A percentile compares a stretch with the other conserved stretches of the same genome.
Evolutionary conservation across 2,329 filamentous ascomycete species (phyloP).

Genomic region (Xylaria sp.): DNA sequence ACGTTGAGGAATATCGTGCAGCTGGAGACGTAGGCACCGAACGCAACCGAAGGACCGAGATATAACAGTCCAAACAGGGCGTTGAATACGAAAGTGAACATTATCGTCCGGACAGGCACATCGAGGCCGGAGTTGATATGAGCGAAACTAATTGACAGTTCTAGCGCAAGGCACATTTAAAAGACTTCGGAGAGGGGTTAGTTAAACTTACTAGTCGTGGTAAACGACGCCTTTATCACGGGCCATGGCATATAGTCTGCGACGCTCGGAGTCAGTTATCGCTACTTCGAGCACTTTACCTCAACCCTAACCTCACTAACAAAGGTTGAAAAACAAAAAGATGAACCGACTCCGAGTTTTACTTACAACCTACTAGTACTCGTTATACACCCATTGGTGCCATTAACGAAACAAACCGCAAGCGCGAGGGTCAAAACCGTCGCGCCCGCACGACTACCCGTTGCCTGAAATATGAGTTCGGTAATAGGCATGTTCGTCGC

Average conservation of each 20-base stretch:
- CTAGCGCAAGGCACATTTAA: background rate
- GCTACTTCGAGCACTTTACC: background rate
- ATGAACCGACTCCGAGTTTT: background rate
- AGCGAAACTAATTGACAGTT: conserved; percentile 46
- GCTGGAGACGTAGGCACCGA: conserved; percentile 58
- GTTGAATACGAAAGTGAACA: conserved; percentile 57
- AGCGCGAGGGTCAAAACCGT: conserved; percentile 56
- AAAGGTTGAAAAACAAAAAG: too few relatives aligned
- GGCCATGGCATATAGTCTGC: conserved; percentile 56
- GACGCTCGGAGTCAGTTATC: background rate
- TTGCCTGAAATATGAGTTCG: conserved; percentile 58
- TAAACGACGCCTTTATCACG: conserved; percentile 56
- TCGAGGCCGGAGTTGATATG: conserved; percentile 53
- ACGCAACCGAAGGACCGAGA: conserved; percentile 59
- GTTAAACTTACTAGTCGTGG: conserved; percentile 45
- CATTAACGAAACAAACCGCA: conserved; percentile 58
- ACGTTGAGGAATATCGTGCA: conserved; percentile 60
- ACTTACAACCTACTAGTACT: conserved; percentile 54
- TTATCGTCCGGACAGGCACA: conserved; percentile 56
- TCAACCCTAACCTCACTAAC: too few relatives aligned
- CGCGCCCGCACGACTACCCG: conserved; percentile 53
- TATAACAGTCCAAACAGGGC: conserved; percentile 59
- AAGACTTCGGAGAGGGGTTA: background rate
- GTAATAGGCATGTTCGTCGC: conserved; percentile 59
- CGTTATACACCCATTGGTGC: conserved; percentile 58